Base-by-base conservation (phyloP, 148 eudicot species). In the Mesembryanthemum crystallinum region DNA sequence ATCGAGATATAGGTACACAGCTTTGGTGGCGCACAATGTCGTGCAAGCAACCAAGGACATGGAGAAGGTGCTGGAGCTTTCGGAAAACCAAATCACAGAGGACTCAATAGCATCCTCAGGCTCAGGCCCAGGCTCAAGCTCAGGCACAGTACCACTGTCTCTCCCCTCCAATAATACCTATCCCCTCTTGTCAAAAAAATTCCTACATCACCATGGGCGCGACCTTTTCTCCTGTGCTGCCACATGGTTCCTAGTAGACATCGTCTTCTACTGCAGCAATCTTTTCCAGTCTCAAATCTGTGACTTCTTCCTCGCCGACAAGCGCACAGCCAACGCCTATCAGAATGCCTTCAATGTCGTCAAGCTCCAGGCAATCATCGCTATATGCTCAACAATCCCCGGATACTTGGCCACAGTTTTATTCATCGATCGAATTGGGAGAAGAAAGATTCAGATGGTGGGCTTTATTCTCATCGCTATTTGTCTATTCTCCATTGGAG, bases 221-320 rank as follows among this genome's bases (percentile, higher is more conserved):
- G 75, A 85, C 28, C 90, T 89, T 69, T 80, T 89, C 62, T 66
- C 89, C 18, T 86, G 90, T 21, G 59, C 89, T 1, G 54, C 60
- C 64, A 32, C 88, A 0, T 89, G 93, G 93, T 81, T 87, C 29
- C 78, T 86, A 5, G 23, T 89, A 0, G 90, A 89, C 54, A 27
- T 89, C 6, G 86, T 89, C 21, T 89, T 86, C 69, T 89, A 89
- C 81, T 83, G 87, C 84, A 86, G 51, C 82, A 87, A 82, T 76
- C 83, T 89, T 59, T 83, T 84, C 72, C 89, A 86, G 71, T 80
- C 88, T 32, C 62, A 66, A 29, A 79, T 87, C n/a, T 80, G 80
- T 64, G 55, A 52, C 8, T 3, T 43, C 35, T 58, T 15, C 52
- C 63, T 87, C 35, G 78, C 69, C 0, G 45, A 18, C 0, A n/a